phyloP scores from a whole-genome alignment of 768 basidiomycete species.

The Rhodotorula kratochvilovae region DNA sequence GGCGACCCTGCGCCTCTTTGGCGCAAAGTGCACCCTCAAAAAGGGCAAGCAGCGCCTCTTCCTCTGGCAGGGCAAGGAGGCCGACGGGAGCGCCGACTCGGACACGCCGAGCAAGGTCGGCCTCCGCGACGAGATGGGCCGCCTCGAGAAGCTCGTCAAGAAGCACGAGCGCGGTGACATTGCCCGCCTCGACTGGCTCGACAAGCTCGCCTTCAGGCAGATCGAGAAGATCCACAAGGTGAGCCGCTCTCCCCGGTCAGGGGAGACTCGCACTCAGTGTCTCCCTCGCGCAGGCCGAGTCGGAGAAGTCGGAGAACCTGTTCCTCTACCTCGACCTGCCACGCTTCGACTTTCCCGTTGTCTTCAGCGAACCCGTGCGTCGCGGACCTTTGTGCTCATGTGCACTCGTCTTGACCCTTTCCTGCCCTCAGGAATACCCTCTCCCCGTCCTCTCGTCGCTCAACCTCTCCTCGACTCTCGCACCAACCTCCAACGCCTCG shows the following conservation, averaged over 20 bases:
- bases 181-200: slow-evolving; percentile 91
- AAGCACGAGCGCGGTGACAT: slow-evolving; percentile 94
- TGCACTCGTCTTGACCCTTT: neutral
- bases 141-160: slow-evolving; percentile 80
- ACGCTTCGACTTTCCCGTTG: slow-evolving; percentile 92
- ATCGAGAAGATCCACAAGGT: slow-evolving; percentile 94
- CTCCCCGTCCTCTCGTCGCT: slow-evolving; percentile 38
- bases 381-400: neutral
- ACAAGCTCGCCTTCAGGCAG: slow-evolving; percentile 84
- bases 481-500: neutral
- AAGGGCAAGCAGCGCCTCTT: slow-evolving; percentile 84
- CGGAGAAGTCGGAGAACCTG: slow-evolving; percentile 85
- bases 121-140: slow-evolving; percentile 83
- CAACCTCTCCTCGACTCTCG: slow-evolving; percentile 43
- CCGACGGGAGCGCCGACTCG: slow-evolving; percentile 75
- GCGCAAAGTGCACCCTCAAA: slow-evolving; percentile 86
- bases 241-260: slow-evolving; percentile 40
- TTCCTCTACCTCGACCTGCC: slow-evolving; percentile 94
- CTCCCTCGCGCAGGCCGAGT: slow-evolving; percentile 62
- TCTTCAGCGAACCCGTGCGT: slow-evolving; percentile 82
- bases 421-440: slow-evolving; percentile 37
- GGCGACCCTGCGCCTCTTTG: slow-evolving; percentile 81
- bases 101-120: slow-evolving; percentile 82
- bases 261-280: slow-evolving; percentile 50
- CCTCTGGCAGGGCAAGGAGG: slow-evolving; percentile 76